phyloP scores from a whole-genome alignment of 2,329 filamentous ascomycete genomes.

The Epichloe baconii region DNA sequence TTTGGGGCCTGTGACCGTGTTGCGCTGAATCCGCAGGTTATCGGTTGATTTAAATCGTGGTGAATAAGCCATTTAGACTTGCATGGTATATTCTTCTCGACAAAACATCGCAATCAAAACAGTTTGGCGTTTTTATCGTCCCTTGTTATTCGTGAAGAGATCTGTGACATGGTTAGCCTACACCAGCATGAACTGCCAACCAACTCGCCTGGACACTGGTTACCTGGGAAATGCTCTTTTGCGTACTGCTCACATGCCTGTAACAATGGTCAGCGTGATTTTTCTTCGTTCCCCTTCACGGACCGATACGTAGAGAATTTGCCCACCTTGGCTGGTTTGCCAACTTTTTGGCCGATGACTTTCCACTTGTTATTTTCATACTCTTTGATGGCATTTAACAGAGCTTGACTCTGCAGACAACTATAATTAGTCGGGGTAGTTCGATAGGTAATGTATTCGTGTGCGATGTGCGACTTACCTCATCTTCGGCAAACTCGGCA shows the following conservation, averaged over 20 bases:
- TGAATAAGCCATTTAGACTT: not conserved
- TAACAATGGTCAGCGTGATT: slow-evolving; percentile 3
- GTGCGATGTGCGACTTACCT: slow-evolving; percentile 41
- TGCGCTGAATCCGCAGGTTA: not conserved
- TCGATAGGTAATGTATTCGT: not conserved
- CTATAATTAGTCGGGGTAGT: slow-evolving; percentile 4
- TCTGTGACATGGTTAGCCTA: slow-evolving; percentile 20
- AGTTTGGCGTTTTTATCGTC: slow-evolving; percentile 17
- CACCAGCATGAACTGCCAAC: not conserved
- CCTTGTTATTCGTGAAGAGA: slow-evolving; percentile 25
- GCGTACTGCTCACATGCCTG: slow-evolving; percentile 64
- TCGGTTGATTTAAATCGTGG: not conserved
- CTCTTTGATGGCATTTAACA: slow-evolving; percentile 92
- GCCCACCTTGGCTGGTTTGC: slow-evolving; percentile 77
- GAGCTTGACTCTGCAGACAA: slow-evolving; percentile 50
- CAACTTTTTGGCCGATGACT: slow-evolving; percentile 87
- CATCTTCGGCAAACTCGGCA: slow-evolving; percentile 93
- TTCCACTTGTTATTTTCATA: slow-evolving; percentile 99
- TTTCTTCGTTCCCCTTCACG: not conserved
- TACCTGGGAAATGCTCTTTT: slow-evolving; percentile 76
- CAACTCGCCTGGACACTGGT: slow-evolving; percentile 8
- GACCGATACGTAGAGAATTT: too few relatives aligned
- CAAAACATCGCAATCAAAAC: not conserved
- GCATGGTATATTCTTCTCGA: not conserved
- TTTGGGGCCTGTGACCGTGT: not conserved